Evolutionary conservation across 371 early-diverging fungal species (phyloP).

Genomic region (Mucor saturninus): DNA sequence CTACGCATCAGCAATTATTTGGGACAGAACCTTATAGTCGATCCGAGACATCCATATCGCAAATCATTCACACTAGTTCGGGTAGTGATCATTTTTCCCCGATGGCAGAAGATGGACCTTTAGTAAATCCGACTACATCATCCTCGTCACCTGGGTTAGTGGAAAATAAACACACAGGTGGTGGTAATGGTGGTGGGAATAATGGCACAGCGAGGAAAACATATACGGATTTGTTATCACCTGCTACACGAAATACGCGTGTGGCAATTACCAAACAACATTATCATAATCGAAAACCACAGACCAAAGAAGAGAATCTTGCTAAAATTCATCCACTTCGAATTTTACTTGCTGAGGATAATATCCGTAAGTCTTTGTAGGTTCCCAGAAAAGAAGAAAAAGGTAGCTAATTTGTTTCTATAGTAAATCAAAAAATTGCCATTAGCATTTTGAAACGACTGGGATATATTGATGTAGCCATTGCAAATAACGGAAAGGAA

Average conservation of each 20-base stretch:
- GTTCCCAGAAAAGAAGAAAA: neutral
- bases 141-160: too few species aligned
- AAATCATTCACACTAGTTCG: conserved; percentile 2
- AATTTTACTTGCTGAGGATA: conserved; percentile 56
- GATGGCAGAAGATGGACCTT: conserved; percentile 24
- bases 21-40: neutral
- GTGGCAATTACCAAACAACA: conserved; percentile 33
- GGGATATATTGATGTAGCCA: conserved; percentile 57
- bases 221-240: conserved; percentile 26
- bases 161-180: too few species aligned
- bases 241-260: conserved; percentile 27
- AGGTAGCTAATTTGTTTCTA: neutral
- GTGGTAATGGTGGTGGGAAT: conserved; percentile 2
- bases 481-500: conserved; percentile 63
- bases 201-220: conserved; percentile 16
- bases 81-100: conserved; percentile 14
- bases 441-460: conserved; percentile 59
- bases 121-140: neutral
- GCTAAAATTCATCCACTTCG: conserved; percentile 44
- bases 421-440: conserved; percentile 66
- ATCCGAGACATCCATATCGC: conserved; percentile 11
- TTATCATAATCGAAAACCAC: conserved; percentile 33
- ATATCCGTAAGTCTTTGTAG: conserved; percentile 40
- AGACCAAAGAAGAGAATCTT: conserved; percentile 44
- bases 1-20: conserved; percentile 16